phyloP scores from a whole-genome alignment of 371 early-diverging fungal species.

The Mycotypha africana region DNA sequence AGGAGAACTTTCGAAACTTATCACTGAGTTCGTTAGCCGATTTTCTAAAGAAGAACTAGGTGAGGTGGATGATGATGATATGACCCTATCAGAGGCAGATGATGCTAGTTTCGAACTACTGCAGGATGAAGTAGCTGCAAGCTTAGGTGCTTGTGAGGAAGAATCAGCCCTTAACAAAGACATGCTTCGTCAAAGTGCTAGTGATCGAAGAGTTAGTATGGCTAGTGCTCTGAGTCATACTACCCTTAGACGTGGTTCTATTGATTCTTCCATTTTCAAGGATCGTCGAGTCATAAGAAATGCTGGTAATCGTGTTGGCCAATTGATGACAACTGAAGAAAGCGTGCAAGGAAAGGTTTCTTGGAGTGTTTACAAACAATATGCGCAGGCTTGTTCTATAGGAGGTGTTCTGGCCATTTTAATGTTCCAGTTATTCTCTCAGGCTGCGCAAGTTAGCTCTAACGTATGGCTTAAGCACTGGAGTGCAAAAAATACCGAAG shows the following conservation, averaged over 20 bases:
- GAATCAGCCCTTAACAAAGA: conserved; percentile 14
- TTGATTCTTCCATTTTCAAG: conserved; percentile 1
- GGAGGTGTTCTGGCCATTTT: conserved; percentile 49
- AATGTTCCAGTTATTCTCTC: conserved; percentile 48
- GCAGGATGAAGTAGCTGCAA: conserved; percentile 12
- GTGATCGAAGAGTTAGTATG: conserved; percentile 14
- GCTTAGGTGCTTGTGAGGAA: conserved; percentile 5
- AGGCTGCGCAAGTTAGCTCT: conserved; percentile 44
- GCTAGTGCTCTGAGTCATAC: conserved; percentile 13
- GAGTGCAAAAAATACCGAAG: conserved; percentile 45
- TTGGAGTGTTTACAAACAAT: conserved; percentile 63
- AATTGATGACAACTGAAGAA: conserved; percentile 67
- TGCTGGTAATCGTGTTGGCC: conserved; percentile 3
- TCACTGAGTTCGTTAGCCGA: conserved; percentile 23
- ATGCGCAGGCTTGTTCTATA: conserved; percentile 68
- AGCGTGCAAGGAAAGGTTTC: conserved; percentile 73
- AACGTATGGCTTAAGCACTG: conserved; percentile 73
- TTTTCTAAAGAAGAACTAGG: conserved; percentile 28
- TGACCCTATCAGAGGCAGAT: neutral
- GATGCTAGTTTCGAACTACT: conserved; percentile 8
- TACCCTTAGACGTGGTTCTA: conserved; percentile 22
- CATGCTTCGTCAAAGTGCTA: conserved; percentile 16
- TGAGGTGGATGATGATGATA: conserved; percentile 5
- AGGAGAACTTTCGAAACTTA: conserved; percentile 27
- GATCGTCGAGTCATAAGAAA: neutral